Evolutionary conservation across 371 early-diverging fungal genomes (phyloP).

Genomic region (Smittium culicis): DNA sequence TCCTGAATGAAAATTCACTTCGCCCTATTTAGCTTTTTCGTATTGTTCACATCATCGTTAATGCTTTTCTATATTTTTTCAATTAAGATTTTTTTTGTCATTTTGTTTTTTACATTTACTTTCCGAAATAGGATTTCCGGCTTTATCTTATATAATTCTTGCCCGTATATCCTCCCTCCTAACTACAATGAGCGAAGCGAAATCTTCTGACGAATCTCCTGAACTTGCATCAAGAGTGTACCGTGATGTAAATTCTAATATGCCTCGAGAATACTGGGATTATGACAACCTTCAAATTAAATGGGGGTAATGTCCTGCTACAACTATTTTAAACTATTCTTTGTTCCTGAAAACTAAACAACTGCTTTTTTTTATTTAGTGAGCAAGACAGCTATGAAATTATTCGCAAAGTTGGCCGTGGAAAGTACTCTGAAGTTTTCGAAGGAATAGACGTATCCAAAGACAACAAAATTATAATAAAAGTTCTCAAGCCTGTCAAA

Average conservation of each 20-base stretch:
- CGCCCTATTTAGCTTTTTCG: too few relatives aligned
- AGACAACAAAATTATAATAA: conserved; percentile 78
- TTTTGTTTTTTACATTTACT: too few relatives aligned
- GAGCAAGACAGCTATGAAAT: conserved; percentile 93
- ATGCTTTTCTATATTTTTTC: too few relatives aligned
- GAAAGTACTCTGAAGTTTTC: conserved; percentile 99
- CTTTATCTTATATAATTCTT: too few relatives aligned
- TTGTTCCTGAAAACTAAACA: neutral
- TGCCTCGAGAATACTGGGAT: conserved; percentile 88
- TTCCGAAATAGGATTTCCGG: too few relatives aligned
- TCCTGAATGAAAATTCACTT: too few relatives aligned
- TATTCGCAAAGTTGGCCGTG: conserved; percentile 91
- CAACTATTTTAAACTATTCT: neutral
- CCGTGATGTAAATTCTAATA: conserved; percentile 70
- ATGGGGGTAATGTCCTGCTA: conserved; percentile 42
- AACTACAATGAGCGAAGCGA: neutral
- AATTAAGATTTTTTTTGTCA: too few relatives aligned
- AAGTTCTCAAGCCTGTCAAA: conserved; percentile 98
- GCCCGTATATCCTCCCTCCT: too few relatives aligned
- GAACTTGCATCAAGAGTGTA: conserved; percentile 58
- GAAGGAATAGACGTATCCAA: conserved; percentile 74
- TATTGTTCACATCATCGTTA: too few relatives aligned
- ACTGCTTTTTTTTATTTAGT: neutral
- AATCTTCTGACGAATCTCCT: neutral
- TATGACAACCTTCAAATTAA: conserved; percentile 75